Base-by-base conservation (phyloP, 805 yeast genomes). In the Pichia ethanolica region DNA sequence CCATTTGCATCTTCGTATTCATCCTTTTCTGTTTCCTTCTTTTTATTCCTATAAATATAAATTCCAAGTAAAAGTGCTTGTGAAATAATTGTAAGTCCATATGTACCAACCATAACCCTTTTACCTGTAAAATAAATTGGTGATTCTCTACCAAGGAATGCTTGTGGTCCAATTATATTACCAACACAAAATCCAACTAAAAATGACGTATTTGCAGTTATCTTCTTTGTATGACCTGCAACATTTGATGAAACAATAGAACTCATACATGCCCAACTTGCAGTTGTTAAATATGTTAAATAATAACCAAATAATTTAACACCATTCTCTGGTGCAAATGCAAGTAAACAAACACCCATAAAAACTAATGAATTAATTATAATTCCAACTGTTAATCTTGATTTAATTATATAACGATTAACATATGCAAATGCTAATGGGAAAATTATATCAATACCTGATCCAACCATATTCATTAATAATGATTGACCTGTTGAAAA, bases 181-280 rank as follows among this genome's bases (percentile, higher is more conserved):
- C 77, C 67, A 40, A 76, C 60, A 50, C 74, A 68, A 46, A 72
- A 77, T 5, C 74, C 76, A 44, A 79, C 58, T 39, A 79, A 67
- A 50, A 67, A 62, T 33, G 74, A 54, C 2, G 78, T 74, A 57
- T 70, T 75, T 2, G 68, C 72, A 3, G 75, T 67, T 43, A 70
- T 62, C 59, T 78, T 78, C 65, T 80, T 81, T 10, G 85, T 78
- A 57, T 73, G 75, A 8, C 86, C 86, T 7, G 78, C 77, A 43
- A 72, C 69, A 56, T 78, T 78, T 6, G 78, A 66, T 30, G 79
- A 69, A 33, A 75, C 60, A 46, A 64, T 52, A 1, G 74, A 66
- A 42, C 53, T 51, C 57, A 61, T 53, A 49, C 64, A 52, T 5
- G 61, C 60, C 52, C 56, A 49, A 20, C 53, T 53, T 9, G 58